phyloP scores from a whole-genome alignment of 352 stramenopile species.

The Phytophthora vignae region DNA sequence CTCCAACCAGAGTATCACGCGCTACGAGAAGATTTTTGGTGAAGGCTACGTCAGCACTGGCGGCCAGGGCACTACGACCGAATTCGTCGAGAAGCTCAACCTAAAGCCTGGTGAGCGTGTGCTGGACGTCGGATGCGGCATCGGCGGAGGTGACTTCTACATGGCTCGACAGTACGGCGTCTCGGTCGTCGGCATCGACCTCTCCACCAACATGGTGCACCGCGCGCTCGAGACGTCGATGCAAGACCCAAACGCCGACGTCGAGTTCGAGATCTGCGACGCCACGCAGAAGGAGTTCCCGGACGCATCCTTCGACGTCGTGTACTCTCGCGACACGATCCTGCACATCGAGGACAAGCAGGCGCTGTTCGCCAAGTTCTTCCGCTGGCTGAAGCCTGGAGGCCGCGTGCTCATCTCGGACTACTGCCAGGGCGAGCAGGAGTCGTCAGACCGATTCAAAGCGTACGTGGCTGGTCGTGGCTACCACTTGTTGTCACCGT shows the following conservation, averaged over 20 bases:
- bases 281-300: conserved; percentile 67
- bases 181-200: conserved; percentile 75
- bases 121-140: conserved; percentile 91
- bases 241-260: conserved; percentile 51
- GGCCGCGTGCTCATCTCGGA: conserved; percentile 73
- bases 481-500: conserved; percentile 70
- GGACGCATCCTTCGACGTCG: conserved; percentile 68
- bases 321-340: conserved; percentile 84
- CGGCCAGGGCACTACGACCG: conserved; percentile 69
- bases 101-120: conserved; percentile 70
- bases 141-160: conserved; percentile 92
- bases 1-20: conserved; percentile 72
- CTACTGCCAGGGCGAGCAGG: conserved; percentile 74
- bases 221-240: conserved; percentile 73
- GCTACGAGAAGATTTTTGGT: conserved; percentile 83
- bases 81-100: conserved; percentile 76
- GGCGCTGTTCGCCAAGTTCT: conserved; percentile 71
- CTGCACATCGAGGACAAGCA: conserved; percentile 76
- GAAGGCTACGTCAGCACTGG: conserved; percentile 77
- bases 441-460: conserved; percentile 58
- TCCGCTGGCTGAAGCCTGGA: conserved; percentile 70
- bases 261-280: conserved; percentile 81
- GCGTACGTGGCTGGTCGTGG: conserved; percentile 68
- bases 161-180: conserved; percentile 91
- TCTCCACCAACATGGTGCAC: conserved; percentile 83